Conservation (phyloP, 768 basidiomycete genomes). For the Kwoniella heveanensis region DNA sequence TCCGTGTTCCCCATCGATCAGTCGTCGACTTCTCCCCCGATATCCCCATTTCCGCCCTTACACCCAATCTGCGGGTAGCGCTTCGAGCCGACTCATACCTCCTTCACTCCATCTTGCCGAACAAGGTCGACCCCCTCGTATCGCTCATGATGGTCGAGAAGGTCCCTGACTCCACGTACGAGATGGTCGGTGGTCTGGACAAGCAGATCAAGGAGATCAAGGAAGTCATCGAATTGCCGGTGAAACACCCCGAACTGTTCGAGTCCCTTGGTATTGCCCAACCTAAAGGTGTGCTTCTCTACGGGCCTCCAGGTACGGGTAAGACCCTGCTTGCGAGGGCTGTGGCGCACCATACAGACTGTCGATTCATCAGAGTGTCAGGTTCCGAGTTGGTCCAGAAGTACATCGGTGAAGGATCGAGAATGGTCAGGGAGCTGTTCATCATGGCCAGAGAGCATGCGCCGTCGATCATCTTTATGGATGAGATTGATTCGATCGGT, state of each 20-base stretch:
- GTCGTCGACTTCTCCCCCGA: conserved; percentile 92
- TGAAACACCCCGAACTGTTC: conserved; percentile 96
- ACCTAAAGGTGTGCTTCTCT: conserved; percentile 92
- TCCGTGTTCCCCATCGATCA: conserved; percentile 50
- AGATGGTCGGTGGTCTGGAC: conserved; percentile 99
- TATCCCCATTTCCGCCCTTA: conserved; percentile 76
- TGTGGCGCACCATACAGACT: conserved; percentile 96
- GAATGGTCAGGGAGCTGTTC: conserved; percentile 97
- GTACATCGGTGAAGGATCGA: conserved; percentile 93
- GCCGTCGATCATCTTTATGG: conserved; percentile 99
- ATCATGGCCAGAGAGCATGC: conserved; percentile 98
- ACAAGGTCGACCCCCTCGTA: conserved; percentile 97
- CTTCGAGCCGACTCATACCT: conserved; percentile 95
- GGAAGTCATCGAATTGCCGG: conserved; percentile 96
- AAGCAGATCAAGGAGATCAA: conserved; percentile 99
- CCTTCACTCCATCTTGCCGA: conserved; percentile 93
- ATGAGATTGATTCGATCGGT: conserved; percentile 97
- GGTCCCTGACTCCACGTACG: conserved; percentile 97
- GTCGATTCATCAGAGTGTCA: conserved; percentile 93
- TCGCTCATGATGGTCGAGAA: conserved; percentile 99
- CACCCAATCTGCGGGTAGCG: conserved; percentile 85
- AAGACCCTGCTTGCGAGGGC: conserved; percentile 94
- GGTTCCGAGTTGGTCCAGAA: conserved; percentile 95
- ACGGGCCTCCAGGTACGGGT: conserved; percentile 94
- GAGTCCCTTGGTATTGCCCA: conserved; percentile 95